These are phyloP conservation scores for Blastocladiella emersonii DNA, from an alignment of 371 early-diverging fungal genomes.

Conservation along the genomic window DNA sequence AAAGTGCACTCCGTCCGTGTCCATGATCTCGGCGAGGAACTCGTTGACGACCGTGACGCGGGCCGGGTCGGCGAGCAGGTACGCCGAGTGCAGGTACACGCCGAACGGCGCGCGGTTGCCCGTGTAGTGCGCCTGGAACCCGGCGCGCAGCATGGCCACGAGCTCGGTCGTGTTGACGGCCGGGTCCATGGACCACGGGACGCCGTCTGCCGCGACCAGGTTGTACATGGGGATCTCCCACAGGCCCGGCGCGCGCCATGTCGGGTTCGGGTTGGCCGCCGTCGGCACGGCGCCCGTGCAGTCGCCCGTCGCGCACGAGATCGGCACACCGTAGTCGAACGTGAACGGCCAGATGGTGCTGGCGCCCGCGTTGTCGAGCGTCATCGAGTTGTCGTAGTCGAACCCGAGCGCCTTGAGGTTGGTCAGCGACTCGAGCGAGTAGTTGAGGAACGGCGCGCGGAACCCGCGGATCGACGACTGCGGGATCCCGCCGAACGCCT, in stretches of 20 bases:
- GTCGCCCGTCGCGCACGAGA: slow-evolving; percentile 9
- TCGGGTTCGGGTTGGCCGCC: too few relatives aligned
- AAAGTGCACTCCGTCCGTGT: neutral
- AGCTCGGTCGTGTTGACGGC: neutral
- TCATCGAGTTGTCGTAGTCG: slow-evolving; percentile 15
- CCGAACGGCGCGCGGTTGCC: slow-evolving; percentile 17
- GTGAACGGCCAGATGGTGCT: slow-evolving; percentile 20
- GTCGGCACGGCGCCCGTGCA: slow-evolving; percentile 9
- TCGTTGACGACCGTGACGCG: neutral
- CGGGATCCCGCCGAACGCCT: neutral
- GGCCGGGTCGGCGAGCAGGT: neutral
- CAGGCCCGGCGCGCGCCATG: slow-evolving; percentile 11
- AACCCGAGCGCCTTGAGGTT: slow-evolving; percentile 14
- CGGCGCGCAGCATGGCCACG: neutral
- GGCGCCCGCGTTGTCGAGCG: neutral
- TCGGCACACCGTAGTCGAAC: slow-evolving; percentile 12
- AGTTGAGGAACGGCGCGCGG: slow-evolving; percentile 16
- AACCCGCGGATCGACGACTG: slow-evolving; percentile 13
- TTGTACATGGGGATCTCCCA: slow-evolving; percentile 19
- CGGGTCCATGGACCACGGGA: slow-evolving; percentile 19
- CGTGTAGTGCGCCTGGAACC: slow-evolving; percentile 14
- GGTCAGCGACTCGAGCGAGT: slow-evolving; percentile 5
- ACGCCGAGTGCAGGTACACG: slow-evolving; percentile 10
- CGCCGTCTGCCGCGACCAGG: neutral
- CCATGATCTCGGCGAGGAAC: neutral